Percentiles rank a stretch among this genome's conserved stretches.
Evolutionary conservation across 2,329 filamentous ascomycete genomes (phyloP).

Genomic region (Penicillium sp.): DNA sequence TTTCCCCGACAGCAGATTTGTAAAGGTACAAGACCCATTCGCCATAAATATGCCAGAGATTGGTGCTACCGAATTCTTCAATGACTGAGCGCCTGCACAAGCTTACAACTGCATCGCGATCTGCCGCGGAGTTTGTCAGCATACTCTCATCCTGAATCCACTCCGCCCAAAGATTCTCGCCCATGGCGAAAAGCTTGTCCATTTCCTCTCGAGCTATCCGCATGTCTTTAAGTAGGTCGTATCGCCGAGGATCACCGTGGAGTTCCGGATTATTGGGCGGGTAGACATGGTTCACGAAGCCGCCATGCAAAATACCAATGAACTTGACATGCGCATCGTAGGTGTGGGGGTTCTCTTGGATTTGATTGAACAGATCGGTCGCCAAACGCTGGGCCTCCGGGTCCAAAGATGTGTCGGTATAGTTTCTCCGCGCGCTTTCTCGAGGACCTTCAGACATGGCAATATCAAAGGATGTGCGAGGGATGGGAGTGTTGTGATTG

Average conservation of each 20-base stretch:
- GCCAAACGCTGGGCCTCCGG: conserved; percentile 42
- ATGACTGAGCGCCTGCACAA: conserved; percentile 59
- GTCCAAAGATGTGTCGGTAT: conserved; percentile 42
- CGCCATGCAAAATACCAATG: conserved; percentile 48
- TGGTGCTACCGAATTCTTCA: conserved; percentile 62
- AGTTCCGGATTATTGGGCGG: conserved; percentile 46
- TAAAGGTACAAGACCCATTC: conserved; percentile 61
- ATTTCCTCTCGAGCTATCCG: conserved; percentile 56
- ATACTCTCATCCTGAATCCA: conserved; percentile 64
- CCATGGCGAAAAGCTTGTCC: conserved; percentile 63
- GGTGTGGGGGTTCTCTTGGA: conserved; percentile 47
- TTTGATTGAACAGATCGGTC: conserved; percentile 41
- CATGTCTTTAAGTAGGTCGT: conserved; percentile 49
- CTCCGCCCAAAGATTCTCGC: conserved; percentile 63
- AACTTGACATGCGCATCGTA: conserved; percentile 50
- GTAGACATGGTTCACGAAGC: conserved; percentile 49
- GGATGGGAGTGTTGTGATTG: conserved; percentile 40
- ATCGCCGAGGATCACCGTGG: conserved; percentile 45
- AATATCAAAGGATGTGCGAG: conserved; percentile 46
- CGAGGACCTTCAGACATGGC: conserved; percentile 46
- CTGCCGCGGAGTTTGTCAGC: conserved; percentile 56
- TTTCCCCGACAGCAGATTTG: conserved; percentile 48
- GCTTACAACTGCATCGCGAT: conserved; percentile 60
- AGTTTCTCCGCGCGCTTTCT: conserved; percentile 41
- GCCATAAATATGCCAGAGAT: conserved; percentile 62